Base-by-base conservation (phyloP, 106 monocot species). In the Platanthera guangdongensis region DNA sequence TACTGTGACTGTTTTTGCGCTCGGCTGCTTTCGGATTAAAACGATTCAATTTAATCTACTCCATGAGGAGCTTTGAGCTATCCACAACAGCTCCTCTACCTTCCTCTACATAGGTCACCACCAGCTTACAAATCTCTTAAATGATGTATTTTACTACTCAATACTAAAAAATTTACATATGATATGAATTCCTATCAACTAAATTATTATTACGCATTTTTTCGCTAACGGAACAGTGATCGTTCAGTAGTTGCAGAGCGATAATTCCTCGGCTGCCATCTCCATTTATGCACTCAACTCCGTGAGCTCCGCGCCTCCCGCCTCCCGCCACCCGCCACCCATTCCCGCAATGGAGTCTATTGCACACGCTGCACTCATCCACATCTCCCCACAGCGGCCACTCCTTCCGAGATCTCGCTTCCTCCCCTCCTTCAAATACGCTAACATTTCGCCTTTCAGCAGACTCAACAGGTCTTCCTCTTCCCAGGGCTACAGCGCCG, bases 321-420 rank as follows among this genome's bases (percentile, higher is more conserved):
- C 25, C 25, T 0, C 25, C 25, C 47, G 19, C 15, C 71, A 16
- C 0, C 77, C 71, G 39, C 39, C 49, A 39, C 50, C 49, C 19
- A 2, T 0, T 9, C 0, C 51, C 7, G 72, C 72, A 72, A 51
- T 51, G 72, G 72, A 50, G 72, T 72, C 11, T 50, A 21, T 72
- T 50, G 22, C 22, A 6, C 51, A 51, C n/a, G 72, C 72, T 10
- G 25, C 21, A 9, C 55, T 53, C 63, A 6, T 47, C 8, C 52
- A 30, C 75, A 52, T 72, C 72, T 71, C 59, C 75, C 47, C 60
- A 18, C 50, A 47, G 77, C 45, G 63, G n/a, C 69, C 62, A 9
- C 50, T 55, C 57, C 16, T 30, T 47, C 25, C 57, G 12, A 16
- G 9, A 47, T 57, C 62, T 25, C 57, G 4, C 59, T 25, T 52